A percentile compares a stretch with the other conserved stretches of the same genome.
These are phyloP conservation scores for Erodium moschatum DNA, from an alignment of 441 rosid genomes.

Conservation along the genomic window DNA sequence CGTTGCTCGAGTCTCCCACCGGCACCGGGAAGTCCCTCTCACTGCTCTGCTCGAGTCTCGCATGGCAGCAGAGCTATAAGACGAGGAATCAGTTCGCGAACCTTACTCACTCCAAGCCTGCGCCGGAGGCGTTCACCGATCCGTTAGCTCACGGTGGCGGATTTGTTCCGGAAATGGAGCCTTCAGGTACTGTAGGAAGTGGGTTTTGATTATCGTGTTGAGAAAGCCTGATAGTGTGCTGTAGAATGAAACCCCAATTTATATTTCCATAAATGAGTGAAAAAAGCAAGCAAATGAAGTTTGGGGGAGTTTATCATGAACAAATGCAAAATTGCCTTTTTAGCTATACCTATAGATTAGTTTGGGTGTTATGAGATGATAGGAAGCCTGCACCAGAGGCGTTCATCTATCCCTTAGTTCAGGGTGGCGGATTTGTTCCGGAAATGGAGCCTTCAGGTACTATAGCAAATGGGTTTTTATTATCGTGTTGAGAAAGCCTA, in stretches of 20 bases:
- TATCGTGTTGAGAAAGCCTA: background rate
- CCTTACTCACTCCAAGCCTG: conserved; percentile 41
- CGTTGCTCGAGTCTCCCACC: conserved; percentile 89
- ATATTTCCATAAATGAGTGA: too few relatives aligned
- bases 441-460: conserved; percentile 68
- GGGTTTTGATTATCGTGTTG: conserved; percentile 3
- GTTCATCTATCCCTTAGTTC: conserved; percentile 55
- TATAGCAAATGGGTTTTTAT: conserved; percentile 13
- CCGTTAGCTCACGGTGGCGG: conserved; percentile 85
- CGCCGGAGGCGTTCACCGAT: conserved; percentile 59
- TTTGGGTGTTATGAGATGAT: background rate
- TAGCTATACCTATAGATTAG: background rate
- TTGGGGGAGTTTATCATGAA: background rate
- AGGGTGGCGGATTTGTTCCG: conserved; percentile 85
- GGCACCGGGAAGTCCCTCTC: conserved; percentile 98
- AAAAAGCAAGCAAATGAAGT: background rate
- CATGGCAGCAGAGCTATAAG: conserved; percentile 70
- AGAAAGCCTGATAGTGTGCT: background rate
- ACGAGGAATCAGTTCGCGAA: conserved; percentile 30
- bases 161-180: conserved; percentile 68
- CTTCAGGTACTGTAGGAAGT: conserved; percentile 41
- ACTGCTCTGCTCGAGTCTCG: conserved; percentile 82
- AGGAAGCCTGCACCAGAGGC: conserved; percentile 56
- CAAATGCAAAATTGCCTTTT: background rate
- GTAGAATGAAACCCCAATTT: background rate